phyloP scores from a whole-genome alignment of 352 stramenopile genomes.

The Chrysophaeum taylorii region DNA sequence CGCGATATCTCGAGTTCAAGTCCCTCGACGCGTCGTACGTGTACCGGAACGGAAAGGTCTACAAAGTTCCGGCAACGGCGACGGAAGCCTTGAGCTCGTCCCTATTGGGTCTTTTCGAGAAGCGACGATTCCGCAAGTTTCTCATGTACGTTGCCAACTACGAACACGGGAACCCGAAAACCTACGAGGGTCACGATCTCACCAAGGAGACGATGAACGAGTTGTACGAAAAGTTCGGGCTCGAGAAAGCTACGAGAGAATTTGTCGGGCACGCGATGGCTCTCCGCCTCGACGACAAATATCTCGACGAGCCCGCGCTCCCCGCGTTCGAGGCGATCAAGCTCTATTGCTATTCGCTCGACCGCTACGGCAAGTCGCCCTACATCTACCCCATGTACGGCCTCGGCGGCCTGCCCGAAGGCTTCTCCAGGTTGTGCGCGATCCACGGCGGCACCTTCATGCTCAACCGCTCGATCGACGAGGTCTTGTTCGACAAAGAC shows the following conservation, averaged over 20 bases:
- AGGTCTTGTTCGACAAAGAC: slow-evolving; percentile 76
- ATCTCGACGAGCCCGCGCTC: slow-evolving; percentile 73
- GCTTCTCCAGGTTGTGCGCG: slow-evolving; percentile 95
- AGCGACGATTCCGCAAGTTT: slow-evolving; percentile 96
- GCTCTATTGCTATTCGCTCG: slow-evolving; percentile 94
- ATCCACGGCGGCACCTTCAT: slow-evolving; percentile 99
- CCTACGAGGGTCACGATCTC: slow-evolving; percentile 73
- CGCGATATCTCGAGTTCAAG: slow-evolving; percentile 97
- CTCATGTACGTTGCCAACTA: slow-evolving; percentile 94
- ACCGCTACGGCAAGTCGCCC: slow-evolving; percentile 83
- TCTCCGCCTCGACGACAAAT: slow-evolving; percentile 80
- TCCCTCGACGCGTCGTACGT: slow-evolving; percentile 97
- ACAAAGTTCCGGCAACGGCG: slow-evolving; percentile 91
- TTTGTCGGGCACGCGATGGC: slow-evolving; percentile 99
- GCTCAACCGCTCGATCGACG: slow-evolving; percentile 87
- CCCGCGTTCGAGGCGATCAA: slow-evolving; percentile 89
- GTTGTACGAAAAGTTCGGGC: slow-evolving; percentile 93
- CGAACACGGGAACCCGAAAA: slow-evolving; percentile 71
- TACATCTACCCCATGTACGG: slow-evolving; percentile 99
- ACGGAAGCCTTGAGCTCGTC: slow-evolving; percentile 87
- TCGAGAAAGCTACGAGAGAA: slow-evolving; percentile 91
- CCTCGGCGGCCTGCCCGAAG: slow-evolving; percentile 91
- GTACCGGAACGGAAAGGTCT: slow-evolving; percentile 81
- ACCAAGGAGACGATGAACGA: slow-evolving; percentile 91
- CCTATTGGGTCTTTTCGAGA: slow-evolving; percentile 98